Conservation (phyloP, 495 filamentous ascomycete species). For the Rhypophila decipiens region DNA sequence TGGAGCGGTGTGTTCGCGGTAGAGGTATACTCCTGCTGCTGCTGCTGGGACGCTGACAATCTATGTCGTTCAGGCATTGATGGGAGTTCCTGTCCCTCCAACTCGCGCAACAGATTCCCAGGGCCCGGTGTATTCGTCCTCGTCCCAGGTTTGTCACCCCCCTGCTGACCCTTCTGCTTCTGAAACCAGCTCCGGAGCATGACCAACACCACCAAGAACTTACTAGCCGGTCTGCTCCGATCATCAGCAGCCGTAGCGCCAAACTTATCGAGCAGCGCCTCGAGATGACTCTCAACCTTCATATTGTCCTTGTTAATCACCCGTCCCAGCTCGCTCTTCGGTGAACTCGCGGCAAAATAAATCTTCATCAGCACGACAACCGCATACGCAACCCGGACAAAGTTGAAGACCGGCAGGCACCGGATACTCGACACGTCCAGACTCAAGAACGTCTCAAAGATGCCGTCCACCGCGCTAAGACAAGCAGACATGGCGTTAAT, state of each 20-base stretch:
- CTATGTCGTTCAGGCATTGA: neutral
- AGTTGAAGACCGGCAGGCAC: constrained; percentile 66
- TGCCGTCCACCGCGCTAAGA: constrained; percentile 63
- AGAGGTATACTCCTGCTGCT: constrained; percentile 20
- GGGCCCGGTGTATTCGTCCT: constrained; percentile 16
- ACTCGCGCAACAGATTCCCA: too few species aligned
- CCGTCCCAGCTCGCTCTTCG: constrained; percentile 64
- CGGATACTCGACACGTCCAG: constrained; percentile 58
- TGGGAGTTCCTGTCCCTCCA: too few species aligned
- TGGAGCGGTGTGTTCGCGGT: constrained; percentile 52
- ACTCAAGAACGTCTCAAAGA: constrained; percentile 62
- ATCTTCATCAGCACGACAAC: constrained; percentile 85
- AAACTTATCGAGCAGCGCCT: constrained; percentile 61
- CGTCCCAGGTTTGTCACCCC: constrained; percentile 1
- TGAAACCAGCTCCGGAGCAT: constrained; percentile 72
- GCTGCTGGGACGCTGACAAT: constrained; percentile 3
- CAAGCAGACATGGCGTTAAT: constrained; percentile 68
- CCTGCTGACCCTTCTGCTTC: constrained; percentile 15
- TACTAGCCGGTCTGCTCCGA: constrained; percentile 61
- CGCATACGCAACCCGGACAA: constrained; percentile 71
- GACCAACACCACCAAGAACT: constrained; percentile 68
- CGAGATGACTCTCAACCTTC: constrained; percentile 68
- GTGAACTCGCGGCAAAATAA: constrained; percentile 66
- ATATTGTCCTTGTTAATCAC: constrained; percentile 70
- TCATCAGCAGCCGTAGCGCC: constrained; percentile 55